These are phyloP conservation scores for Plasmodium ovale DNA, from an alignment of 169 alveolate species.

Conservation along the genomic window DNA sequence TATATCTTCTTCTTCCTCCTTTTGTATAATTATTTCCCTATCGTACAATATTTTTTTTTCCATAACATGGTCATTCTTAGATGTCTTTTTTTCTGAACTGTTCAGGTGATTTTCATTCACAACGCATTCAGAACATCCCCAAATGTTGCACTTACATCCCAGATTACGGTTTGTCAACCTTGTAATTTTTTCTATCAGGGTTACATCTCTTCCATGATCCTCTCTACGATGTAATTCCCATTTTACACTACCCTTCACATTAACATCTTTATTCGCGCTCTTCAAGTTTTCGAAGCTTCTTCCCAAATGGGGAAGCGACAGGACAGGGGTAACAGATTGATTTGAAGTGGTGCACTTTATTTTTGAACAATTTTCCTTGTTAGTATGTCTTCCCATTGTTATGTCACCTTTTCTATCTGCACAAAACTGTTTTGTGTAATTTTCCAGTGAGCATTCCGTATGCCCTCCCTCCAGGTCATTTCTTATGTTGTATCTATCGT, in stretches of 20 bases:
- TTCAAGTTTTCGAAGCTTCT: too few species aligned
- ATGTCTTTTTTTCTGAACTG: neutral
- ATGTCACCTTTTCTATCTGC: too few species aligned
- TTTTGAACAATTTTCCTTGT: too few species aligned
- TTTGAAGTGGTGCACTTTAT: too few species aligned
- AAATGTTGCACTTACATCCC: neutral
- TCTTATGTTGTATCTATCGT: neutral
- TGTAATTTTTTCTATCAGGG: neutral
- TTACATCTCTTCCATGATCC: neutral
- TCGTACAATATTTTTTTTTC: conserved; percentile 23
- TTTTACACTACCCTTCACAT: neutral
- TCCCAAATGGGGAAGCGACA: too few species aligned
- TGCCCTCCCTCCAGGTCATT: neutral
- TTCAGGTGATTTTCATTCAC: neutral
- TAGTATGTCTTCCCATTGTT: too few species aligned
- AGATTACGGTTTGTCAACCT: neutral
- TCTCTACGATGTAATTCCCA: neutral
- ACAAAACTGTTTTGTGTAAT: too few species aligned
- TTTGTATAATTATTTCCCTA: conserved; percentile 30
- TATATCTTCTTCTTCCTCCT: conserved; percentile 69
- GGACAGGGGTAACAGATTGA: too few species aligned
- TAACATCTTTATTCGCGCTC: neutral
- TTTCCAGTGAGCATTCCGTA: too few species aligned
- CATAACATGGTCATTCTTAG: neutral
- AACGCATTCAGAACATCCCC: neutral